Evolutionary conservation across 805 yeast species (phyloP).

Genomic region (Jamesozyma hellenica): DNA sequence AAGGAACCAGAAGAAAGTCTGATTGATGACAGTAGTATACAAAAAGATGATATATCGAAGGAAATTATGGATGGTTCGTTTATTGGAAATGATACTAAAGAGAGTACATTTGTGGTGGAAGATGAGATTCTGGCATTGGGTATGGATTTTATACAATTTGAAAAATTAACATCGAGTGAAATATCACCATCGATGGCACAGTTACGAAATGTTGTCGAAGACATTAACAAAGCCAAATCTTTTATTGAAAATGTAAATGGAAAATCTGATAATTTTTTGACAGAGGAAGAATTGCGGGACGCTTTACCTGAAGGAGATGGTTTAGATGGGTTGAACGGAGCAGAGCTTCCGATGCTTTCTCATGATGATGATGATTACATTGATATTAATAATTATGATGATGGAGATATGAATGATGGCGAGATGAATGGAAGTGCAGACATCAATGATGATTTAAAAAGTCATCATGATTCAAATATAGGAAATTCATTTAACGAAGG

Average conservation of each 20-base stretch:
- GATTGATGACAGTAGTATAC: neutral
- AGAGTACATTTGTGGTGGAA: slow-evolving; percentile 11
- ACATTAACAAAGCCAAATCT: slow-evolving; percentile 42
- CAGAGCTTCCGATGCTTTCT: slow-evolving; percentile 3
- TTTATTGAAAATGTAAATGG: slow-evolving; percentile 35
- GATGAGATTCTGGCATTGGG: slow-evolving; percentile 29
- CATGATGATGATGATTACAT: slow-evolving; percentile 8
- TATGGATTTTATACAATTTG: slow-evolving; percentile 25
- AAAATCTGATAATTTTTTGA: slow-evolving; percentile 20
- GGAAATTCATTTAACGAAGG: slow-evolving; percentile 7
- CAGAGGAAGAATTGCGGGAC: slow-evolving; percentile 24
- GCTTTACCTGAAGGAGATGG: slow-evolving; percentile 25
- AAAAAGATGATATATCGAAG: slow-evolving; percentile 2
- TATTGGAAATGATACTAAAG: slow-evolving; percentile 4
- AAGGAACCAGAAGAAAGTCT: neutral
- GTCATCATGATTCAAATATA: slow-evolving; percentile 8
- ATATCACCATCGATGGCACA: slow-evolving; percentile 68
- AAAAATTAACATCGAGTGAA: slow-evolving; percentile 26
- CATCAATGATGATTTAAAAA: neutral
- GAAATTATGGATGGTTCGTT: neutral
- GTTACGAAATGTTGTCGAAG: slow-evolving; percentile 47
- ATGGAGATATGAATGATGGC: neutral
- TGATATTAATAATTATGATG: slow-evolving; percentile 6
- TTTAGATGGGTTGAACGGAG: slow-evolving; percentile 7
- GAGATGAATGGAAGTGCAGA: slow-evolving; percentile 14